A percentile compares a stretch with the other conserved stretches of the same genome.
These are phyloP conservation scores for Crucibulum laeve DNA, from an alignment of 768 basidiomycete species.

Conservation along the genomic window DNA sequence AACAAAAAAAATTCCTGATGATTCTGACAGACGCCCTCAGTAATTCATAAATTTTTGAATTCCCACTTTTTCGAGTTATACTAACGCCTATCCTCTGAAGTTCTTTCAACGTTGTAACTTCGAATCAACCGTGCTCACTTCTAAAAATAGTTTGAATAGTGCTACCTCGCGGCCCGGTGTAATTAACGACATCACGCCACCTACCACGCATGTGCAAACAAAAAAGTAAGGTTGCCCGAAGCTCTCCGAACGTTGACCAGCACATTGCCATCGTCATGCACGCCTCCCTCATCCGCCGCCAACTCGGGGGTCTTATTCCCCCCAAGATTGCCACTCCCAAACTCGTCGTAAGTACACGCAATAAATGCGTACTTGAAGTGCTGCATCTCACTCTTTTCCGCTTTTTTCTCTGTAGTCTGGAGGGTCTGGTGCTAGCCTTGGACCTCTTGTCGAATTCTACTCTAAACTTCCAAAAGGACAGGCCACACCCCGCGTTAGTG, in stretches of 20 bases:
- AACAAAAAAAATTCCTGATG: too few relatives aligned
- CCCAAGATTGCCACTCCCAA: conserved; percentile 94
- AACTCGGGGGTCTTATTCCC: conserved; percentile 81
- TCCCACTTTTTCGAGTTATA: too few relatives aligned
- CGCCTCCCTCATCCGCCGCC: conserved; percentile 79
- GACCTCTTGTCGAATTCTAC: conserved; percentile 91
- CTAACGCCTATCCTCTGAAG: too few relatives aligned
- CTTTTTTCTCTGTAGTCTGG: conserved; percentile 49
- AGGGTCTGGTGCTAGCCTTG: conserved; percentile 75
- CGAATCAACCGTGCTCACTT: too few relatives aligned
- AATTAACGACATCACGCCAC: too few relatives aligned
- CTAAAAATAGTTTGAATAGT: too few relatives aligned
- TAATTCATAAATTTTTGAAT: too few relatives aligned
- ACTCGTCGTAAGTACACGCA: conserved; percentile 61
- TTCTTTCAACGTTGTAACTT: too few relatives aligned
- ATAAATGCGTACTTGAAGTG: background rate
- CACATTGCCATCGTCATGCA: conserved; percentile 62
- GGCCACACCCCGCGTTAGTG: conserved; percentile 53
- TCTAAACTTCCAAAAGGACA: conserved; percentile 93
- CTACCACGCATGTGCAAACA: too few relatives aligned
- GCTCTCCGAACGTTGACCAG: conserved; percentile 20
- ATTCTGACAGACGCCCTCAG: too few relatives aligned
- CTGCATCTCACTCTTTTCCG: conserved; percentile 8
- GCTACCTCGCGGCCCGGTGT: too few relatives aligned
- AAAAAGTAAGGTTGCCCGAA: conserved; percentile 17